Percentiles rank a stretch among this genome's conserved stretches.
Evolutionary conservation across 768 basidiomycete species (phyloP).

Genomic region (Leccinum rimulosum): DNA sequence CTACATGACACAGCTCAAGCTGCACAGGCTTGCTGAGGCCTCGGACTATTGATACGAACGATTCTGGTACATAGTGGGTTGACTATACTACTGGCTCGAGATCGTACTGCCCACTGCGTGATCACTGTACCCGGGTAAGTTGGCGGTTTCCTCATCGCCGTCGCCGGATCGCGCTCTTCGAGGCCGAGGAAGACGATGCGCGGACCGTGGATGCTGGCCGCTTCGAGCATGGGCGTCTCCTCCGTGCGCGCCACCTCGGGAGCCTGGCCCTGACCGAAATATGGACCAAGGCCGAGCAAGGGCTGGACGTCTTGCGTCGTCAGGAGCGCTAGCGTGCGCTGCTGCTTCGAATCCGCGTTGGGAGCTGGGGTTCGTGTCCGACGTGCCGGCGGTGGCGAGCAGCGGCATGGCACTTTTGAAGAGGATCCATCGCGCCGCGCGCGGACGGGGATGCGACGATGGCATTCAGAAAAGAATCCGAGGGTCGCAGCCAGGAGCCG

Average conservation of each 20-base stretch:
- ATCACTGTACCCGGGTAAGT: no score
- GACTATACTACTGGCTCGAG: no score
- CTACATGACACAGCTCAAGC: no score
- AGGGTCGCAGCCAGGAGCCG: slow-evolving; percentile 80
- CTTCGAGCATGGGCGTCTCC: slow-evolving; percentile 41
- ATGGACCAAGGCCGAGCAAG: slow-evolving; percentile 65
- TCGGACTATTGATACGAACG: no score
- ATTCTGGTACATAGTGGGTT: no score
- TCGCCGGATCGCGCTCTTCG: slow-evolving; percentile 51
- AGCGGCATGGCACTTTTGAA: slow-evolving; percentile 76
- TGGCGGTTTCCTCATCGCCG: slow-evolving; percentile 13
- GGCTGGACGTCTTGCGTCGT: slow-evolving; percentile 59
- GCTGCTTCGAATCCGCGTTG: background rate
- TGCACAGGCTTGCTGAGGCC: no score
- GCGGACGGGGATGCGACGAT: slow-evolving; percentile 58
- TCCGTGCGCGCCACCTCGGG: slow-evolving; percentile 30
- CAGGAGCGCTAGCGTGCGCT: slow-evolving; percentile 48
- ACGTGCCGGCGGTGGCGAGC: slow-evolving; percentile 36
- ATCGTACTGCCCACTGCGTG: no score
- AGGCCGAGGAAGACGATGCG: slow-evolving; percentile 80
- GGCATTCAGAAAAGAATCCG: slow-evolving; percentile 72
- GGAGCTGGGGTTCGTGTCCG: slow-evolving; percentile 9
- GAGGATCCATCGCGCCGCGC: slow-evolving; percentile 71
- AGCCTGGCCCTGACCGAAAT: slow-evolving; percentile 66
- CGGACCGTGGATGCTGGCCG: slow-evolving; percentile 56